These are phyloP conservation scores for Rhizopogon vinicolor DNA, from an alignment of 768 basidiomycete genomes.

Conservation along the genomic window DNA sequence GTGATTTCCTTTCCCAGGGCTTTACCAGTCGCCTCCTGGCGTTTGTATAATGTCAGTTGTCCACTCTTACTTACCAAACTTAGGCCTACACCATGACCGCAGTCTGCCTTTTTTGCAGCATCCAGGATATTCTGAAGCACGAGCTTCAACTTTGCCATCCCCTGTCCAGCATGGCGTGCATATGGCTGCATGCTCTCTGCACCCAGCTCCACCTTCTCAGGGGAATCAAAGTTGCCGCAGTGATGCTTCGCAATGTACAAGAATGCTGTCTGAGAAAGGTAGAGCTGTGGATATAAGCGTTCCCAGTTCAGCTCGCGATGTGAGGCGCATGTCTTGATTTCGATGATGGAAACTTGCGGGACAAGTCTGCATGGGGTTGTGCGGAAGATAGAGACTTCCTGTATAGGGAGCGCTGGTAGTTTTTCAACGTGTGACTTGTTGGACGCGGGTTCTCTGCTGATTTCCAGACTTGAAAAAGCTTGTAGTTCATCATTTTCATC, in stretches of 20 bases:
- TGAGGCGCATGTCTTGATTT: slow-evolving; percentile 26
- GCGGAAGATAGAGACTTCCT: slow-evolving; percentile 2
- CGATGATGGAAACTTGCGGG: slow-evolving; percentile 31
- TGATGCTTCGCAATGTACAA: slow-evolving; percentile 56
- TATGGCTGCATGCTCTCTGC: slow-evolving; percentile 18
- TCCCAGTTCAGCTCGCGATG: slow-evolving; percentile 43
- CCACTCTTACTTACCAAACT: slow-evolving; percentile 46
- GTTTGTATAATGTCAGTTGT: slow-evolving; percentile 46
- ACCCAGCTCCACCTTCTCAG: slow-evolving; percentile 43
- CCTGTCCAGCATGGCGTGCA: slow-evolving; percentile 10
- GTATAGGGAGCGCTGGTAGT: background rate
- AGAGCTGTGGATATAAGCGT: slow-evolving; percentile 60
- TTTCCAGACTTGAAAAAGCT: too few species aligned
- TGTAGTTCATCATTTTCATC: background rate
- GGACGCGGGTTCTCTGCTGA: background rate
- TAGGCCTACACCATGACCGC: slow-evolving; percentile 44
- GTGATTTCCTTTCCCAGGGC: slow-evolving; percentile 13
- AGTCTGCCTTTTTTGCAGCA: slow-evolving; percentile 46
- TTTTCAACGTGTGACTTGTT: background rate
- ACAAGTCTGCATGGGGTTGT: slow-evolving; percentile 23
- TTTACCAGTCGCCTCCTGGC: slow-evolving; percentile 26
- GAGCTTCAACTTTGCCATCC: slow-evolving; percentile 20
- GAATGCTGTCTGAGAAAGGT: slow-evolving; percentile 61
- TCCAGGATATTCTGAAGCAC: slow-evolving; percentile 35
- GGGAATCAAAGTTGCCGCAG: slow-evolving; percentile 44